Percentiles rank a stretch among this genome's conserved stretches.
Conservation (phyloP, 2,329 filamentous ascomycete species). For the Phialophora macrospora region DNA sequence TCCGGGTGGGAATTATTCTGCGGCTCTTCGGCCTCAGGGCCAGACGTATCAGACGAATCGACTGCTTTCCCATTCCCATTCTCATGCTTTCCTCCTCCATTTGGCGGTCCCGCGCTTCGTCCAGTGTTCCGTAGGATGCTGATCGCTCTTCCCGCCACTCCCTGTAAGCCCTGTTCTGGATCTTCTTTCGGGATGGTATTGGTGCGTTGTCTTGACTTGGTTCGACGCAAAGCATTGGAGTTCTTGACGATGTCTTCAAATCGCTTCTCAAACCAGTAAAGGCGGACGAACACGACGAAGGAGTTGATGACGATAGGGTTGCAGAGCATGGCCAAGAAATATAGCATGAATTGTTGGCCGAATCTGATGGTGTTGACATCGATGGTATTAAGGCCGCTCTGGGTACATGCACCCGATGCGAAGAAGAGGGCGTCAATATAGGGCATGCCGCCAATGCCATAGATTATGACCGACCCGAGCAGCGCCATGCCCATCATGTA, state of each 20-base stretch:
- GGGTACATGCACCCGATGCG: conserved; percentile 81
- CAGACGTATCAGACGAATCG: conserved; percentile 33
- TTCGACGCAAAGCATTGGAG: conserved; percentile 69
- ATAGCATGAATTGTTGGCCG: conserved; percentile 75
- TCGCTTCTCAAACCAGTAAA: conserved; percentile 98
- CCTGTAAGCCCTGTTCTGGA: conserved; percentile 31
- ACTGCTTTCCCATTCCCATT: conserved; percentile 35
- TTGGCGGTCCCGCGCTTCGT: conserved; percentile 14
- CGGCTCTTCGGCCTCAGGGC: conserved; percentile 5
- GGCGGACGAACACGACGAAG: conserved; percentile 84
- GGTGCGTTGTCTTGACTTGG: conserved; percentile 56
- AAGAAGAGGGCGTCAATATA: conserved; percentile 94
- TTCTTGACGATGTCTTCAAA: conserved; percentile 84
- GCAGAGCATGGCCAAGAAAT: conserved; percentile 71
- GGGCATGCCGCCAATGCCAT: conserved; percentile 63
- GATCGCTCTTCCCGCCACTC: conserved; percentile 42
- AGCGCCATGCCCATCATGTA: conserved; percentile 79
- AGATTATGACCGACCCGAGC: conserved; percentile 77
- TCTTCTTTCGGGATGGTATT: conserved; percentile 55
- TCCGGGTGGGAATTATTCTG: conserved; percentile 49
- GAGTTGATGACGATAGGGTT: conserved; percentile 86
- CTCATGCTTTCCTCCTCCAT: conserved; percentile 19
- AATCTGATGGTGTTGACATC: conserved; percentile 70
- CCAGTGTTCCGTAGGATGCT: conserved; percentile 40
- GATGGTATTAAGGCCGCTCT: conserved; percentile 86